These are phyloP conservation scores for Leptographium flavum DNA, from an alignment of 2,329 filamentous ascomycete species.

Conservation along the genomic window DNA sequence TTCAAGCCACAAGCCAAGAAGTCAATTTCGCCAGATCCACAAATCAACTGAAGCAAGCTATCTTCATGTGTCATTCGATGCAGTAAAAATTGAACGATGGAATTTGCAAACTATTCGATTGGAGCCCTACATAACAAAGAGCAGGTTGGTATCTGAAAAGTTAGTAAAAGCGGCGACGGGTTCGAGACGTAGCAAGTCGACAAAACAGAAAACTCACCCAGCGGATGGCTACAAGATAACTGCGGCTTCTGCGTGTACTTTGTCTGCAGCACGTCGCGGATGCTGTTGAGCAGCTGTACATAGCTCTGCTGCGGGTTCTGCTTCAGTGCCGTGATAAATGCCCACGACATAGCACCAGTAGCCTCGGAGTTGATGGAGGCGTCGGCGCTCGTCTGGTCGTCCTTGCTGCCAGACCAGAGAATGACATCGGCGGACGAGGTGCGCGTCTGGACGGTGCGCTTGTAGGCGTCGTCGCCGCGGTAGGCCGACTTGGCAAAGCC, in stretches of 20 bases:
- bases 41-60: too few relatives aligned
- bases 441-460: slow-evolving; percentile 74
- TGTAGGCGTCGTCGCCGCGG: slow-evolving; percentile 55
- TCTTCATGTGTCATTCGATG: too few relatives aligned
- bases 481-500: slow-evolving; percentile 80
- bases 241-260: slow-evolving; percentile 95
- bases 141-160: slow-evolving; percentile 43
- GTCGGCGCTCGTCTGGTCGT: slow-evolving; percentile 88
- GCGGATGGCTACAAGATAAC: slow-evolving; percentile 85
- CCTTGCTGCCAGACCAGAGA: slow-evolving; percentile 96
- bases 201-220: slow-evolving; percentile 51
- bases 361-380: slow-evolving; percentile 78
- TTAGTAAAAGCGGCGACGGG: slow-evolving; percentile 7
- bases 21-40: too few relatives aligned
- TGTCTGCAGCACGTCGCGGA: slow-evolving; percentile 72
- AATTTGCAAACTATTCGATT: too few relatives aligned
- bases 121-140: slow-evolving; percentile 49
- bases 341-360: slow-evolving; percentile 96
- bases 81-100: too few relatives aligned
- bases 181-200: neutral
- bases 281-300: slow-evolving; percentile 86
- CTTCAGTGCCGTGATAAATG: slow-evolving; percentile 81
- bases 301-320: slow-evolving; percentile 95
- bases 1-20: too few relatives aligned
- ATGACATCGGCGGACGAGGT: slow-evolving; percentile 91